phyloP scores from a whole-genome alignment of 2,329 filamentous ascomycete genomes.

The Colletotrichum eleusines region DNA sequence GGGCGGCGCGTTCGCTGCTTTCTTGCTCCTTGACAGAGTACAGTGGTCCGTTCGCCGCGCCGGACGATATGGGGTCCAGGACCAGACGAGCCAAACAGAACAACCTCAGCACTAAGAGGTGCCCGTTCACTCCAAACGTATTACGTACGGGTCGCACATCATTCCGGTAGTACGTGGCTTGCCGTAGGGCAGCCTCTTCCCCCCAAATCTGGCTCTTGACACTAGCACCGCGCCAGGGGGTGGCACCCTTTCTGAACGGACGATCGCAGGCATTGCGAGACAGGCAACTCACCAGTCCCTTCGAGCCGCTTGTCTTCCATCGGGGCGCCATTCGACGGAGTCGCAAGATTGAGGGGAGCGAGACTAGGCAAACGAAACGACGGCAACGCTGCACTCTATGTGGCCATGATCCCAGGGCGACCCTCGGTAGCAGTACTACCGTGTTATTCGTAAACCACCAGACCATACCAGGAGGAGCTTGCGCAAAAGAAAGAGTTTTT shows the following conservation, averaged over 20 bases:
- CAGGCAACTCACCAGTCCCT: conserved; percentile 23
- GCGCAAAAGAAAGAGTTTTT: conserved; percentile 33
- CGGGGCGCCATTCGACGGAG: conserved; percentile 11
- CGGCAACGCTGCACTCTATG: conserved; percentile 8
- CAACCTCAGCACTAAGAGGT: neutral
- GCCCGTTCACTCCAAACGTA: conserved; percentile 10
- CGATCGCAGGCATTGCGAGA: conserved; percentile 22
- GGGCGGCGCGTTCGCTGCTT: neutral
- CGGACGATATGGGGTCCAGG: neutral
- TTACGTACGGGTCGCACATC: neutral
- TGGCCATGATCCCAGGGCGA: conserved; percentile 21
- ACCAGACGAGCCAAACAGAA: neutral
- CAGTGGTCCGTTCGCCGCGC: neutral
- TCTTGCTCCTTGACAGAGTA: neutral
- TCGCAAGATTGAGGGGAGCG: conserved; percentile 2
- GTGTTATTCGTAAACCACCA: neutral
- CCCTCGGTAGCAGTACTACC: neutral
- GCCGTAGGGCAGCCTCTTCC: conserved; percentile 30
- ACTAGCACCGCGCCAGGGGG: conserved; percentile 25
- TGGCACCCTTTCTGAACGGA: conserved; percentile 11
- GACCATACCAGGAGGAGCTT: conserved; percentile 17
- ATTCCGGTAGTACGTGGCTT: conserved; percentile 3
- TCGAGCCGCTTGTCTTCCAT: neutral
- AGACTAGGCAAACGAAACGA: conserved; percentile 8
- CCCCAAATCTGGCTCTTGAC: conserved; percentile 19